Percentiles rank a stretch among this genome's conserved stretches.
phyloP scores from a whole-genome alignment of 2,329 filamentous ascomycete genomes.

The Neonectria ditissima region DNA sequence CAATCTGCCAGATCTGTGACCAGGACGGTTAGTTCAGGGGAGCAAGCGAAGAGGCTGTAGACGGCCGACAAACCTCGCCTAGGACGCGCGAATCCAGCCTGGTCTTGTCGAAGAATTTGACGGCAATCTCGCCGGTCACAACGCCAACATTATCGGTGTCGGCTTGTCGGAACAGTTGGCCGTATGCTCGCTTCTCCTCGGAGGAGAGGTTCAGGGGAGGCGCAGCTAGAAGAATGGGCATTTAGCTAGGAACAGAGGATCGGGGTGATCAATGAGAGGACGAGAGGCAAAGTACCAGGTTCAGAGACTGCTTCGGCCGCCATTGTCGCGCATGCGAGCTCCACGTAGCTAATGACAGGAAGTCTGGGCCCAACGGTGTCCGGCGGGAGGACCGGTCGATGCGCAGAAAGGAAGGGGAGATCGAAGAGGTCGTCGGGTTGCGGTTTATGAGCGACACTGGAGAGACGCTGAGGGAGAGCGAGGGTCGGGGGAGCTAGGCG shows the following conservation, averaged over 20 bases:
- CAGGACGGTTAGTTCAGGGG: conserved; percentile 18
- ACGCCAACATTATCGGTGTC: conserved; percentile 93
- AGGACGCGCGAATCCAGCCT: conserved; percentile 86
- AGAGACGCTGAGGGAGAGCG: neutral
- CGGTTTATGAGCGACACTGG: conserved; percentile 3
- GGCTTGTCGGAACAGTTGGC: conserved; percentile 91
- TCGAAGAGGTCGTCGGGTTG: neutral
- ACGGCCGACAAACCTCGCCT: conserved; percentile 76
- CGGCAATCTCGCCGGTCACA: conserved; percentile 94
- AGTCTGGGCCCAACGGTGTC: conserved; percentile 30
- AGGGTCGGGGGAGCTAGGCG: neutral
- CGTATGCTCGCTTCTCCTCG: conserved; percentile 94
- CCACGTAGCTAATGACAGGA: conserved; percentile 39
- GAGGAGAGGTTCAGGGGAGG: conserved; percentile 86
- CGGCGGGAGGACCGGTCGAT: conserved; percentile 26
- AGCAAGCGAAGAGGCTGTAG: neutral
- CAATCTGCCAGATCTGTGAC: conserved; percentile 95
- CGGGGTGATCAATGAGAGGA: neutral
- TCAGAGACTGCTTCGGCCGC: conserved; percentile 39
- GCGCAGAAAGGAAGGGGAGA: conserved; percentile 4
- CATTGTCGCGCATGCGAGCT: conserved; percentile 48
- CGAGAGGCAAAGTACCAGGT: conserved; percentile 33
- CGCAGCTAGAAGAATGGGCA: conserved; percentile 54
- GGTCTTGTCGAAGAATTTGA: conserved; percentile 98
- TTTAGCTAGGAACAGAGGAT: conserved; percentile 30